A percentile compares a stretch with the other conserved stretches of the same genome.
Conservation (phyloP, 2,329 filamentous ascomycete genomes). For the Raffaelea deltoideospora region DNA sequence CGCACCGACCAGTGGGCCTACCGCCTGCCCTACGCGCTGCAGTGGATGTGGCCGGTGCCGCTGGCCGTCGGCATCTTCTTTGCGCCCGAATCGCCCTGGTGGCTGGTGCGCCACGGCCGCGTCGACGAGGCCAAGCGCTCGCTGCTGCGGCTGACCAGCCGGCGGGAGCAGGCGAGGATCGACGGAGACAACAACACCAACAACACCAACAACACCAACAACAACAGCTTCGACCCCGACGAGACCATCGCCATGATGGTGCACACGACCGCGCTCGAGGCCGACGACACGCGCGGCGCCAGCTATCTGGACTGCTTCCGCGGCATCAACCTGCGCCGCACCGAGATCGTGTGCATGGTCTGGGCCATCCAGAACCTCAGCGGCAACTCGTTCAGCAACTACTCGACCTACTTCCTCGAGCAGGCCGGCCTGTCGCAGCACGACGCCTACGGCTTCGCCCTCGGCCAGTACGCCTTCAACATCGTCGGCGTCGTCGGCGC, state of each 20-base stretch:
- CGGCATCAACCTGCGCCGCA: constrained; percentile 62
- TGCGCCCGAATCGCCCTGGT: constrained; percentile 59
- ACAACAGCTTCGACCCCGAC: constrained; percentile 62
- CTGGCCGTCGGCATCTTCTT: constrained; percentile 51
- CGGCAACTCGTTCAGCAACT: constrained; percentile 50
- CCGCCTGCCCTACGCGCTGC: constrained; percentile 54
- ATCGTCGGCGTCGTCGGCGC: constrained; percentile 70
- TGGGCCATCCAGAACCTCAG: constrained; percentile 50
- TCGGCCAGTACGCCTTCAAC: constrained; percentile 55
- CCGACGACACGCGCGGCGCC: constrained; percentile 51
- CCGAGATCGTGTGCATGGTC: constrained; percentile 51
- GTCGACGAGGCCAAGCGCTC: constrained; percentile 51
- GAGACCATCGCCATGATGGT: constrained; percentile 88
- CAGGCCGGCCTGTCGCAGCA: constrained; percentile 39
- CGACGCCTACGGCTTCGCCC: constrained; percentile 42
- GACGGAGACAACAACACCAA: constrained; percentile 41
- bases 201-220: constrained; percentile 43
- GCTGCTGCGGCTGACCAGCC: constrained; percentile 49
- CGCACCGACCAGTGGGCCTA: constrained; percentile 47
- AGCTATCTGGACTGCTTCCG: constrained; percentile 74
- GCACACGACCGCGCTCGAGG: constrained; percentile 70
- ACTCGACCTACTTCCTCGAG: constrained; percentile 48
- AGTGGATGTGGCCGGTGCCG: constrained; percentile 63
- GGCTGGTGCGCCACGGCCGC: constrained; percentile 54
- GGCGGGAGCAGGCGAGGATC: neutral